These are phyloP conservation scores for Pythium dissimile DNA, from an alignment of 352 stramenopile genomes.

Conservation along the genomic window DNA sequence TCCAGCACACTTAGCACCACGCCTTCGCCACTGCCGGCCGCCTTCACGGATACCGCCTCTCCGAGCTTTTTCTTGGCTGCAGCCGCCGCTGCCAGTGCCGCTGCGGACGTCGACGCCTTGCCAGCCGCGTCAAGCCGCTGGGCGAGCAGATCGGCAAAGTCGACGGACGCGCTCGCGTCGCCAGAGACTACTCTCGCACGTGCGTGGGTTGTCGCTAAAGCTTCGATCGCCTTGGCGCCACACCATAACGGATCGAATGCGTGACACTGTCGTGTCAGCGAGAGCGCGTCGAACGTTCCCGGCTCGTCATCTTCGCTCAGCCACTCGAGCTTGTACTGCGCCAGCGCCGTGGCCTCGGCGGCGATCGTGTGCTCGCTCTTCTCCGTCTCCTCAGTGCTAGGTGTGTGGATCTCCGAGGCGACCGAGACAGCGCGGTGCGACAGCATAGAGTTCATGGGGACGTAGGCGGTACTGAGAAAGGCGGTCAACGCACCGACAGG, in stretches of 20 bases:
- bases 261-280: slow-evolving; percentile 31
- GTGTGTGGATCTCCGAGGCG: slow-evolving; percentile 7
- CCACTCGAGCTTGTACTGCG: slow-evolving; percentile 45
- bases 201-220: slow-evolving; percentile 25
- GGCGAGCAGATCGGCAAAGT: slow-evolving; percentile 21
- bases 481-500: slow-evolving; percentile 25
- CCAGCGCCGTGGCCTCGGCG: neutral
- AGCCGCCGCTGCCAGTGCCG: too few species aligned
- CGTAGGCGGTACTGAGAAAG: slow-evolving; percentile 29
- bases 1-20: slow-evolving; percentile 16
- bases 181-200: neutral
- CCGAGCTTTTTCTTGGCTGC: slow-evolving; percentile 20
- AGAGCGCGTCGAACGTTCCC: slow-evolving; percentile 23
- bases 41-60: neutral
- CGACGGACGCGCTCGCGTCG: neutral
- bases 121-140: slow-evolving; percentile 11
- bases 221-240: slow-evolving; percentile 28
- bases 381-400: neutral
- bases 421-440: slow-evolving; percentile 4
- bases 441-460: neutral
- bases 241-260: slow-evolving; percentile 36
- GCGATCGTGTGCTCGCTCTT: slow-evolving; percentile 1
- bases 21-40: neutral
- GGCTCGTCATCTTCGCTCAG: slow-evolving; percentile 40
- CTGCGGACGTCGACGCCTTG: neutral